phyloP scores from a whole-genome alignment of 306 rosid species.

The Prunus mira region DNA sequence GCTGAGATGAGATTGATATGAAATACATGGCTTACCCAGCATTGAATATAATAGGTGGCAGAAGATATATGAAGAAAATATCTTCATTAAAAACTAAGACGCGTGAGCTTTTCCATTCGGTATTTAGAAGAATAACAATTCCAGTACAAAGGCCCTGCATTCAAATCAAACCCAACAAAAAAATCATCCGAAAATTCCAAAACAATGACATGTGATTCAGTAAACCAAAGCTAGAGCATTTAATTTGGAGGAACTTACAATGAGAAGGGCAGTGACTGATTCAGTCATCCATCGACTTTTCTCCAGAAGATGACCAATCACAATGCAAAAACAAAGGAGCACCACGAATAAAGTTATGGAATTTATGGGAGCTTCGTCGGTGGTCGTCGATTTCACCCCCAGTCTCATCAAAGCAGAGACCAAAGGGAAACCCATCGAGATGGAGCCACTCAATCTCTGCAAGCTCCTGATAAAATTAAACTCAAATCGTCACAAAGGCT shows the following conservation, averaged over 20 bases:
- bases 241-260: constrained; percentile 40
- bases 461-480: neutral
- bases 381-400: constrained; percentile 10
- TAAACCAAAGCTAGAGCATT: neutral
- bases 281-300: constrained; percentile 56
- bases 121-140: constrained; percentile 40
- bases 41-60: constrained; percentile 72
- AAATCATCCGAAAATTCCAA: constrained; percentile 9
- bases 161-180: constrained; percentile 8
- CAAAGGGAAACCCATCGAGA: constrained; percentile 29
- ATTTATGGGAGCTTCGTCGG: constrained; percentile 27
- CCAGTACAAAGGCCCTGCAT: constrained; percentile 60
- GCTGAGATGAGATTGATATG: neutral
- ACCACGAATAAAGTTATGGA: constrained; percentile 49
- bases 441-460: constrained; percentile 7
- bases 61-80: constrained; percentile 64
- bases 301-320: constrained; percentile 60
- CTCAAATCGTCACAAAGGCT: neutral
- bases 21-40: constrained; percentile 52
- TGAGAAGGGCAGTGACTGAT: constrained; percentile 48
- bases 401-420: constrained; percentile 16
- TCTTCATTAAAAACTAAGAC: constrained; percentile 48
- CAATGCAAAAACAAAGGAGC: constrained; percentile 51
- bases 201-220: neutral
- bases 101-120: constrained; percentile 50